These are phyloP conservation scores for Byssothecium circinans DNA, from an alignment of 2,329 filamentous ascomycete species.

Conservation along the genomic window DNA sequence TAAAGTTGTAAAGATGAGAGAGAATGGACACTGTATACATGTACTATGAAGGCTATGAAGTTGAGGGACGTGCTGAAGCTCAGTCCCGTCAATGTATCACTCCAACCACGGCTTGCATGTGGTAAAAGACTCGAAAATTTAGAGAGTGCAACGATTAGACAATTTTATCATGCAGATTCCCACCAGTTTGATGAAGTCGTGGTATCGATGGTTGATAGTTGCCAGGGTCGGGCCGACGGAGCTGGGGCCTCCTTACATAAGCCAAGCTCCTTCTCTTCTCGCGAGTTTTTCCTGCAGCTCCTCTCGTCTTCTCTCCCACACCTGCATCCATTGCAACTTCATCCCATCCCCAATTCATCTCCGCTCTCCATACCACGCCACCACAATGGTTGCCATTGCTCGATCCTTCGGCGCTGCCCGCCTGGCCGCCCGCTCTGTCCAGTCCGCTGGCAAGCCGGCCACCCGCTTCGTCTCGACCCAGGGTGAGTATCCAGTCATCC, in stretches of 20 bases:
- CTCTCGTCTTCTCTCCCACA: constrained; percentile 29
- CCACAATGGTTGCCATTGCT: constrained; percentile 46
- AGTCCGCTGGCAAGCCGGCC: constrained; percentile 42
- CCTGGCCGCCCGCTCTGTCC: constrained; percentile 44
- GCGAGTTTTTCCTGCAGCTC: constrained; percentile 22
- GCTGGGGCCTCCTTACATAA: neutral
- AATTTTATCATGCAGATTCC: too few relatives aligned
- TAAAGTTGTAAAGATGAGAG: too few relatives aligned
- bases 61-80: too few relatives aligned
- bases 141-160: too few relatives aligned
- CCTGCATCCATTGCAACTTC: constrained; percentile 38
- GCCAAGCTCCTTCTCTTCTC: constrained; percentile 8
- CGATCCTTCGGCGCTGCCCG: constrained; percentile 45
- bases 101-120: too few relatives aligned
- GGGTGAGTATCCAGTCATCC: constrained; percentile 25
- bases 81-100: too few relatives aligned
- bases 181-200: too few relatives aligned
- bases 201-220: too few relatives aligned
- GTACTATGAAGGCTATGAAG: too few relatives aligned
- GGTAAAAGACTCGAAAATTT: too few relatives aligned
- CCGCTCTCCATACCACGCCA: constrained; percentile 35
- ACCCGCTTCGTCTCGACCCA: constrained; percentile 37
- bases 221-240: neutral
- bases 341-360: constrained; percentile 46
- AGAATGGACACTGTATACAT: too few relatives aligned